Conservation (phyloP, 2,329 filamentous ascomycete genomes). For the Celoporthe dispersa region DNA sequence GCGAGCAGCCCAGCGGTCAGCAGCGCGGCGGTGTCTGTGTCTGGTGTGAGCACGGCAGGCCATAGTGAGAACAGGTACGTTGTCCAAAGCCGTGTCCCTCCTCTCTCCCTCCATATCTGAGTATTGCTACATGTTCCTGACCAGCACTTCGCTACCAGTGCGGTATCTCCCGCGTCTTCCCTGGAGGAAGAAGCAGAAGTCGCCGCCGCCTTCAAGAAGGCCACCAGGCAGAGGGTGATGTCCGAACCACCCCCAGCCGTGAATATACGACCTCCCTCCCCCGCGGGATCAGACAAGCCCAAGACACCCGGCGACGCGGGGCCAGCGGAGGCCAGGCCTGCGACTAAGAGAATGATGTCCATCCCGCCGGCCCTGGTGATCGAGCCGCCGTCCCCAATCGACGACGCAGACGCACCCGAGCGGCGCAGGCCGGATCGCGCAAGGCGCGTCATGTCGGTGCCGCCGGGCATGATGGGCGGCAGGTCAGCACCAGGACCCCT, state of each 20-base stretch:
- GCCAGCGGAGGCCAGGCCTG: background rate
- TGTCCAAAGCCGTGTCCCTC: background rate
- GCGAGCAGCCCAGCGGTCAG: constrained; percentile 20
- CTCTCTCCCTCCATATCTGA: background rate
- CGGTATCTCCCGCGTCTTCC: constrained; percentile 10
- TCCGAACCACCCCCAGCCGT: constrained; percentile 9
- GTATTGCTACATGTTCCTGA: constrained; percentile 6
- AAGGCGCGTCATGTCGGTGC: constrained; percentile 12
- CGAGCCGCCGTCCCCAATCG: constrained; percentile 6
- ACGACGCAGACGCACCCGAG: background rate
- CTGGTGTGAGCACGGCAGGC: constrained; percentile 21
- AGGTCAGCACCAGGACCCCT: background rate
- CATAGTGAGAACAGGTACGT: constrained; percentile 25
- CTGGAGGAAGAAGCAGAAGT: constrained; percentile 6
- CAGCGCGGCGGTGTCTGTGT: constrained; percentile 26
- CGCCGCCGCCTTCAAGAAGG: constrained; percentile 9
- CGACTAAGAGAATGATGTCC: background rate
- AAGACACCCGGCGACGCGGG: background rate
- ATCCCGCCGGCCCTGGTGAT: constrained; percentile 8
- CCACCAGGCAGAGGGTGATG: background rate
- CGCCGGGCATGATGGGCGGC: background rate
- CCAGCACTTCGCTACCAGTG: background rate
- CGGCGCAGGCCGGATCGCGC: background rate
- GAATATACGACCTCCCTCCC: constrained; percentile 2
- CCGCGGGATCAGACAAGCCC: constrained; percentile 6